Percentiles rank a stretch among this genome's conserved stretches.
phyloP scores from a whole-genome alignment of 345 rosid genomes.

The Ailanthus altissimus region DNA sequence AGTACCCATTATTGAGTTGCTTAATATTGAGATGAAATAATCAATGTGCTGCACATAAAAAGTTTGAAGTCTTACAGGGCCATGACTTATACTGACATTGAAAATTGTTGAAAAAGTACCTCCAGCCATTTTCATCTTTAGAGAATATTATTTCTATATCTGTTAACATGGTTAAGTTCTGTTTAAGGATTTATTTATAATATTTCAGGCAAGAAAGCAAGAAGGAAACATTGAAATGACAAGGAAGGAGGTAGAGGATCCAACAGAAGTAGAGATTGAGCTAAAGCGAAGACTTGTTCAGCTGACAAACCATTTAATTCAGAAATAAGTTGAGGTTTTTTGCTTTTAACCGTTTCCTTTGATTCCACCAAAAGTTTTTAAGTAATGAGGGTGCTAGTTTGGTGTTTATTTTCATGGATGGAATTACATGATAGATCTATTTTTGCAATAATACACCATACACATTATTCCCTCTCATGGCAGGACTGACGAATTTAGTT shows the following conservation, averaged over 20 bases:
- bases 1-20: not conserved
- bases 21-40: not conserved
- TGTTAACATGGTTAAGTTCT: not conserved
- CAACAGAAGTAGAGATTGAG: slow-evolving; percentile 87
- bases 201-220: slow-evolving; percentile 56
- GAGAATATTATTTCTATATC: not conserved
- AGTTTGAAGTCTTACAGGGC: not conserved
- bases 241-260: slow-evolving; percentile 83
- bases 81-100: not conserved
- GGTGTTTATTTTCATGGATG: not conserved
- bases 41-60: not conserved
- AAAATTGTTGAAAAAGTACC: not conserved
- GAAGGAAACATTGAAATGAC: slow-evolving; percentile 63
- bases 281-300: slow-evolving; percentile 82
- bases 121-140: not conserved
- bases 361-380: not conserved
- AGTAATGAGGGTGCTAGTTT: slow-evolving; percentile 1
- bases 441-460: not conserved
- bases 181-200: slow-evolving; percentile 1
- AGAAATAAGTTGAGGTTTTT: slow-evolving; percentile 94
- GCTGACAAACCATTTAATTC: slow-evolving; percentile 94
- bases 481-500: not conserved
- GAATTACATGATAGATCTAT: not conserved
- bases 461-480: not conserved
- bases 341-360: slow-evolving; percentile 16